Evolutionary conservation across 129 eudicot genomes (phyloP), one percentile per base, ranked within the genome.

Genomic region (Lonicera japonica): DNA sequence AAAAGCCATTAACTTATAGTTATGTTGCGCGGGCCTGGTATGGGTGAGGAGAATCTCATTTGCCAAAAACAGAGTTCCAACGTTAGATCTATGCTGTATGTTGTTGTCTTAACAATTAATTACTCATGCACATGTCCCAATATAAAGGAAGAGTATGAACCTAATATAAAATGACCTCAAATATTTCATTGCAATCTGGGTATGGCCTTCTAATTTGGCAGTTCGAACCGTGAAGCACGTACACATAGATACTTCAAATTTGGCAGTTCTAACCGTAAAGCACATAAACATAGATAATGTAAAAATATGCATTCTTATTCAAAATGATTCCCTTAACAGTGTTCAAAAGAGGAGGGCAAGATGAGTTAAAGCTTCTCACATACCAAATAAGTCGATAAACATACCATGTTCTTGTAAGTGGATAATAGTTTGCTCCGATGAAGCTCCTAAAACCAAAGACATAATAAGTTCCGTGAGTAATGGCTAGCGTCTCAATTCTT

Each of bases 351-450:
- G 58, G 16, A 16, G 0, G 11, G 11, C 25, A 29, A 63, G 24
- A 63, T 20, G 7, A 16, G 45, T 16, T 24, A 19, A 47, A 1
- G 3, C 10, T 63, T n/a, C 21, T 17, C 18, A 16, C 8, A 21
- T 20, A n/a, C n/a, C 22, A 5, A 54, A 69, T 24, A 58, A 23
- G 15, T 51, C 54, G 36, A 39, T 52, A 67, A 1, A 24, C 68
- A 0, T 83, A 90, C 98, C 96, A 87, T 80, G n/a, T 82, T 81
- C 73, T 74, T 91, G 84, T 91, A 91, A 43, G 95, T 77, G 25
- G 88, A 76, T 63, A 87, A 52, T 23, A 91, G 86, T 41, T 82
- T 74, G 55, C 58, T 78, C 21, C 73, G 72, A 61, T 80, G 78
- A 65, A 63, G 61, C 79, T 79, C 88, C 95, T 90, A 70, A 1